Base-by-base conservation (phyloP, 345 rosid species). In the Passiflora organensis region DNA sequence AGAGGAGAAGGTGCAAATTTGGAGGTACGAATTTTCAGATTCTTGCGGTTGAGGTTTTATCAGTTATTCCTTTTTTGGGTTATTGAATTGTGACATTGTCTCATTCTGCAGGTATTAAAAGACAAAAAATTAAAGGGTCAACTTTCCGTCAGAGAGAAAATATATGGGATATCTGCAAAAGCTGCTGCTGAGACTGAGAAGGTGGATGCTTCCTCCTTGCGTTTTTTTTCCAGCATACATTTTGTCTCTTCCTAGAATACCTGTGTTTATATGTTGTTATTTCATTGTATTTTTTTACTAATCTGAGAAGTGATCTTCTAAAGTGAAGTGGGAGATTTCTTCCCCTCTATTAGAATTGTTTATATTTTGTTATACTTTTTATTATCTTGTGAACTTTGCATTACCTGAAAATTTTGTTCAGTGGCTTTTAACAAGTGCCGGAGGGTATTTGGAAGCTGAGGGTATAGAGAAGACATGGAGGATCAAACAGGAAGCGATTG, bases 371-470 rank as follows among this genome's bases (percentile, higher is more conserved):
- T n/a, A n/a, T n/a, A n/a, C n/a, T n/a, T n/a, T n/a, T n/a, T n/a
- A n/a, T n/a, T n/a, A n/a, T n/a, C n/a, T n/a, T n/a, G n/a, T n/a
- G n/a, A n/a, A n/a, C n/a, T n/a, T n/a, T n/a, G n/a, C n/a, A n/a
- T n/a, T n/a, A n/a, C n/a, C n/a, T 58, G 32, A 32, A 37, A 43
- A 48, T 13, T 72, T 64, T 39, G 51, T 64, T 53, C 65, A 94
- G 97, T 89, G 96, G 96, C 96, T 89, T 64, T 48, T 79, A 71
- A 95, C 99, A 0, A 86, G 78, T 60, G 78, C 76, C 56, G 90
- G 88, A 62, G 91, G 96, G 3, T 87, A 72, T 76, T 72, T 94
- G 69, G 99, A 83, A 80, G 61, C 88, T 11, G 97, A 94, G 16
- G 96, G 95, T 61, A 53, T 84, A 56, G 97, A 94, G 55, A 94